These are phyloP conservation scores for Trichoderma semiorbis DNA, from an alignment of 2,329 filamentous ascomycete species.

Conservation along the genomic window DNA sequence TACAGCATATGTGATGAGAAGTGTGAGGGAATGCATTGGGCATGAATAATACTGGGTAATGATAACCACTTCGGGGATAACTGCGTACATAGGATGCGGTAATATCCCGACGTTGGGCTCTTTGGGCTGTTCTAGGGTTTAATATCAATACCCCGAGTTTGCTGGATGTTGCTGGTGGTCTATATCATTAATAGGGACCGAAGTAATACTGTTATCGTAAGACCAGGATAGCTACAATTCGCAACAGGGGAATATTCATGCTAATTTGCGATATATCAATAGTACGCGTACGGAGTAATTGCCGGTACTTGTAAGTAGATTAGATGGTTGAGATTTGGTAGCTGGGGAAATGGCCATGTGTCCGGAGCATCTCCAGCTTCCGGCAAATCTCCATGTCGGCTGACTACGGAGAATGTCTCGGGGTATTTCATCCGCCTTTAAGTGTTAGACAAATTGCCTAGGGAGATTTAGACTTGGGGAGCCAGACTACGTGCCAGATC, in stretches of 20 bases:
- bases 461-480: neutral
- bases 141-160: no score
- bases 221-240: neutral
- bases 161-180: neutral
- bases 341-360: neutral
- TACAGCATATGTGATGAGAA: no score
- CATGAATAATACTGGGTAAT: neutral
- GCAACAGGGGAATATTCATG: neutral
- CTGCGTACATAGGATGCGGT: neutral
- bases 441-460: neutral
- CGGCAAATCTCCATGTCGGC: neutral
- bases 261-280: neutral
- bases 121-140: neutral
- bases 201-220: neutral
- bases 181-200: neutral
- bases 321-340: neutral
- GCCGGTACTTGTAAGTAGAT: neutral
- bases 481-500: neutral
- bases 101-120: neutral
- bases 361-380: neutral
- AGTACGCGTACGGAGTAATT: neutral
- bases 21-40: neutral
- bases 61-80: neutral
- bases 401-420: constrained; percentile 5
- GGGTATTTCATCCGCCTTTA: neutral